Percentiles rank a stretch among this genome's conserved stretches.
phyloP scores from a whole-genome alignment of 2,329 filamentous ascomycete species.

The Colletotrichum higginsianum region DNA sequence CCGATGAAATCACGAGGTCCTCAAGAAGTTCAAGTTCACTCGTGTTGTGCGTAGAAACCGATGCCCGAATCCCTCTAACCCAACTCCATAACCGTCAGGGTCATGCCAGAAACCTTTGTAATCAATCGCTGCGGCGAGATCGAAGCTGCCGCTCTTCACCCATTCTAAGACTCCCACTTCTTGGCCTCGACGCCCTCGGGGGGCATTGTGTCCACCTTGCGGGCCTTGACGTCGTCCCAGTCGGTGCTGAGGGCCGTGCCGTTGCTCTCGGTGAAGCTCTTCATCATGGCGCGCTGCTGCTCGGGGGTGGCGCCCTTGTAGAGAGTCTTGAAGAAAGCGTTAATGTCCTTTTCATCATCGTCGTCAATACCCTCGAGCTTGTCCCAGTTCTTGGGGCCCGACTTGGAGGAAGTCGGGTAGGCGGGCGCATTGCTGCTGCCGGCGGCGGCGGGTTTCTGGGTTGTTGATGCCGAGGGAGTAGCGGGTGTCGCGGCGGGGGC shows the following conservation, averaged over 20 bases:
- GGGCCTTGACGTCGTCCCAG: slow-evolving; percentile 85
- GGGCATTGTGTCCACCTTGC: slow-evolving; percentile 79
- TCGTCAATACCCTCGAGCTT: slow-evolving; percentile 71
- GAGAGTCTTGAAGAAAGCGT: slow-evolving; percentile 91
- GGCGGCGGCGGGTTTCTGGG: slow-evolving; percentile 26
- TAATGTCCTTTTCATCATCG: slow-evolving; percentile 74
- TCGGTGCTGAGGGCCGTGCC: slow-evolving; percentile 94
- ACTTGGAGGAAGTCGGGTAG: slow-evolving; percentile 90
- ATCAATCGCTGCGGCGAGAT: neutral
- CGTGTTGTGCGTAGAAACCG: neutral
- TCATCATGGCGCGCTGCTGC: slow-evolving; percentile 94
- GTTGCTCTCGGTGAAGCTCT: slow-evolving; percentile 95
- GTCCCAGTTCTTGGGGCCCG: slow-evolving; percentile 94
- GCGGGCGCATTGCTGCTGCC: slow-evolving; percentile 58
- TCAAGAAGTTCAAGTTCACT: neutral
- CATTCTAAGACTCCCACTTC: slow-evolving; percentile 67
- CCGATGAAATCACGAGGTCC: neutral
- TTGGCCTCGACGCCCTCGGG: slow-evolving; percentile 85
- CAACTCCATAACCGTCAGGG: slow-evolving; percentile 9
- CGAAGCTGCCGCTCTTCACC: too few species aligned
- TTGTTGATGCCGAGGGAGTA: slow-evolving; percentile 19
- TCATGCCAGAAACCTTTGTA: neutral
- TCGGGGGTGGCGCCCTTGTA: slow-evolving; percentile 85
- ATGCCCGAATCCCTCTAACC: neutral
- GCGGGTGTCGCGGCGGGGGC: slow-evolving; percentile 14